Conservation (phyloP, 257 asterid genomes). For the Ilex asprella region DNA sequence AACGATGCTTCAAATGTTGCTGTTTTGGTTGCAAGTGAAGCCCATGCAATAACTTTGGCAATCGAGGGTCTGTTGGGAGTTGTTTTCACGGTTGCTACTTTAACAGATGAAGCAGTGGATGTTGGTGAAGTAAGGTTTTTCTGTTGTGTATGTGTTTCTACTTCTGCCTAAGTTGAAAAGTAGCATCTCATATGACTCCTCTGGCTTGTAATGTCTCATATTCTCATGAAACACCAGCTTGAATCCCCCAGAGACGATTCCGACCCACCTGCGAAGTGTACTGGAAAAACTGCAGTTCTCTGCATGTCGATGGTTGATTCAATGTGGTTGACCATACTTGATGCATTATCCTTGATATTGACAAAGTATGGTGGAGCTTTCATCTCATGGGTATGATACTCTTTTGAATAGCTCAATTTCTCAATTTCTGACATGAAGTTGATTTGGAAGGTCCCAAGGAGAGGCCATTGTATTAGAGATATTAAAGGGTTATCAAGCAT, state of each 20-base stretch:
- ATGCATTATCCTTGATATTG: slow-evolving; percentile 86
- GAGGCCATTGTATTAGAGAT: slow-evolving; percentile 98
- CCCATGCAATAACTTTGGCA: slow-evolving; percentile 94
- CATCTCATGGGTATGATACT: slow-evolving; percentile 18
- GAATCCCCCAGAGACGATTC: slow-evolving; percentile 86
- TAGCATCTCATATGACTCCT: background rate
- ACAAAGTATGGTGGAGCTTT: slow-evolving; percentile 51
- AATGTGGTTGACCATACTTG: slow-evolving; percentile 85
- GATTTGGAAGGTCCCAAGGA: slow-evolving; percentile 76
- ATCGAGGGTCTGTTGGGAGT: slow-evolving; percentile 95
- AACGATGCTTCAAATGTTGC: slow-evolving; percentile 94
- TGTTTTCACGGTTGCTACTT: slow-evolving; percentile 90
- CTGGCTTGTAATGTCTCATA: slow-evolving; percentile 22
- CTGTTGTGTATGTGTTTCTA: slow-evolving; percentile 4
- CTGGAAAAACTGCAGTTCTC: slow-evolving; percentile 69
- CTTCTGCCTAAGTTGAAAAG: background rate
- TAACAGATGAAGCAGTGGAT: slow-evolving; percentile 96
- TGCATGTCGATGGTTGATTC: slow-evolving; percentile 90
- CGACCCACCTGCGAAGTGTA: slow-evolving; percentile 52
- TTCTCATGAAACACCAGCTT: slow-evolving; percentile 52
- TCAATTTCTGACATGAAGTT: slow-evolving; percentile 19
- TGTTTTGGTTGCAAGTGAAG: slow-evolving; percentile 98
- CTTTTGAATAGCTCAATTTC: slow-evolving; percentile 2
- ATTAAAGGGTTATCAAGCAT: slow-evolving; percentile 97
- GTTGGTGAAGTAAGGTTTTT: slow-evolving; percentile 72